A percentile compares a stretch with the other conserved stretches of the same genome.
These are phyloP conservation scores for Blastobotrys raffinosifermentans DNA, from an alignment of 1,139 yeast species.

Conservation along the genomic window DNA sequence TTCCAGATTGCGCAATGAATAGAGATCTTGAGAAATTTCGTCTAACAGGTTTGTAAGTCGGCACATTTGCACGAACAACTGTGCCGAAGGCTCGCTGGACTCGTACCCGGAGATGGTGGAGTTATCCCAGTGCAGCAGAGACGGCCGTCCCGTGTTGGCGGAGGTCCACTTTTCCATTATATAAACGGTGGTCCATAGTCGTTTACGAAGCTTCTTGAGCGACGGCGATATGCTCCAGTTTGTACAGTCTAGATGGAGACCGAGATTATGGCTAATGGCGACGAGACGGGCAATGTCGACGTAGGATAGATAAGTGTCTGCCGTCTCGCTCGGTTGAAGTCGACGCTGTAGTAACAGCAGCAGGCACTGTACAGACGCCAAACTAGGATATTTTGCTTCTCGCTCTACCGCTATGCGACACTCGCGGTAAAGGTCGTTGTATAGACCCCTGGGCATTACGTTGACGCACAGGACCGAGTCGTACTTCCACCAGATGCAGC, in stretches of 20 bases:
- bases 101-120: slow-evolving; percentile 24
- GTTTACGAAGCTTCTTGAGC: slow-evolving; percentile 28
- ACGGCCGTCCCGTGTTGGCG: slow-evolving; percentile 31
- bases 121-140: slow-evolving; percentile 22
- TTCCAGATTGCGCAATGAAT: slow-evolving; percentile 21
- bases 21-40: slow-evolving; percentile 26
- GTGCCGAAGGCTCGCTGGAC: slow-evolving; percentile 29
- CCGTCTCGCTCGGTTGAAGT: slow-evolving; percentile 30
- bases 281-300: slow-evolving; percentile 30
- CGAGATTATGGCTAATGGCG: slow-evolving; percentile 31
- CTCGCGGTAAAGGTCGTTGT: slow-evolving; percentile 28
- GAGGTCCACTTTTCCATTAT: slow-evolving; percentile 35
- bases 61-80: slow-evolving; percentile 30
- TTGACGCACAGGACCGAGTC: slow-evolving; percentile 32
- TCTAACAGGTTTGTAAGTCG: slow-evolving; percentile 30
- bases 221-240: slow-evolving; percentile 31
- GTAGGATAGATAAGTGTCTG: slow-evolving; percentile 29
- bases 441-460: slow-evolving; percentile 29
- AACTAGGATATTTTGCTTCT: slow-evolving; percentile 34
- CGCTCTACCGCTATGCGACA: slow-evolving; percentile 31
- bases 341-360: slow-evolving; percentile 33
- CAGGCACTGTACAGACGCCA: slow-evolving; percentile 41
- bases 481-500: slow-evolving; percentile 37
- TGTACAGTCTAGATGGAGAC: slow-evolving; percentile 33
- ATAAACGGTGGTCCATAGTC: slow-evolving; percentile 33